Conservation (phyloP, 306 rosid species). For the Glycine tomentella region DNA sequence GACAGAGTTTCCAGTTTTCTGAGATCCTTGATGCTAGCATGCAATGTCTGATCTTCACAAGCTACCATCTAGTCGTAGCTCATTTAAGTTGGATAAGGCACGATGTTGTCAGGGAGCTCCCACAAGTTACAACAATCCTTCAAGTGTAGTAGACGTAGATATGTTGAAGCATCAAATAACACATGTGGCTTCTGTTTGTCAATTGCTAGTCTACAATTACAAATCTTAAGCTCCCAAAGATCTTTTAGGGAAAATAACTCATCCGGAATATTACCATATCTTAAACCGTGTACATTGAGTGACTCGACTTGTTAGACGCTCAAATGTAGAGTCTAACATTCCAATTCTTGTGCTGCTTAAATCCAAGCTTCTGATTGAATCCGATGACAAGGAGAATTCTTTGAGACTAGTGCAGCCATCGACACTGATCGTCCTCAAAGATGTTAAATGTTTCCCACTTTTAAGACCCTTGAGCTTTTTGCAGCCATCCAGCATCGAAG, state of each 20-base stretch:
- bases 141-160: not conserved
- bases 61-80: not conserved
- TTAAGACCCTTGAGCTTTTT: too few species aligned
- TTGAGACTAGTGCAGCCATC: not conserved
- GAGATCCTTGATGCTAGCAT: constrained; percentile 13
- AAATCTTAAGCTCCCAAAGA: too few species aligned
- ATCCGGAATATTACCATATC: too few species aligned
- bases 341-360: not conserved
- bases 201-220: too few species aligned
- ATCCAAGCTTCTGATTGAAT: not conserved
- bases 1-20: accelerated
- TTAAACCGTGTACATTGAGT: too few species aligned
- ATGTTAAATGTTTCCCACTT: too few species aligned
- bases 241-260: too few species aligned
- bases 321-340: not conserved
- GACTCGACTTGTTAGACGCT: too few species aligned
- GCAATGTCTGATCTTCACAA: not conserved
- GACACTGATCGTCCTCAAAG: not conserved
- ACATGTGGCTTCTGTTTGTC: too few species aligned
- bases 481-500: too few species aligned
- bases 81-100: not conserved
- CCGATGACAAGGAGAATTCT: not conserved
- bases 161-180: not conserved
- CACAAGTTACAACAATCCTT: too few species aligned
- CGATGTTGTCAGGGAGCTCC: constrained; percentile 11